A percentile compares a stretch with the other conserved stretches of the same genome.
Conservation (phyloP, 2,329 filamentous ascomycete genomes). For the Phialemoniopsis sp. region DNA sequence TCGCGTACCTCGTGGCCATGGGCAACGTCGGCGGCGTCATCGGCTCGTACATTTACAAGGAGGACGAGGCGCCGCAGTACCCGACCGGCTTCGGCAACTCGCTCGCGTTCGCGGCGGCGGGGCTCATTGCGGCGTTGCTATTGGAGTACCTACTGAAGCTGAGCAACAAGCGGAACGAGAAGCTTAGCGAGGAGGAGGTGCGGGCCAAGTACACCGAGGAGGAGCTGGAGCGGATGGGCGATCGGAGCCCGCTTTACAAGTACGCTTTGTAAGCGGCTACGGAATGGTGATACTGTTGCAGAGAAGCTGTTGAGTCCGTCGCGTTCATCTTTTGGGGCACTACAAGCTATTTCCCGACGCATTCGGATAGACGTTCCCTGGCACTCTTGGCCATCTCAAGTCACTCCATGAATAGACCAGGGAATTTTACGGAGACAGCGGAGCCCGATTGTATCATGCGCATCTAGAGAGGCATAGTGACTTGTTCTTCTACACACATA, state of each 20-base stretch:
- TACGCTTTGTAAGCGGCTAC: conserved; percentile 15
- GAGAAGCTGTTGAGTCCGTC: no score
- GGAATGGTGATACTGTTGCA: no score
- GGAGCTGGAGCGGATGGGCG: conserved; percentile 24
- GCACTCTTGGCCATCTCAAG: no score
- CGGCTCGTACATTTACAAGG: conserved; percentile 28
- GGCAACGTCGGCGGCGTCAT: conserved; percentile 49
- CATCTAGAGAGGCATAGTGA: no score
- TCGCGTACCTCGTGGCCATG: conserved; percentile 60
- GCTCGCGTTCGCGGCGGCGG: neutral
- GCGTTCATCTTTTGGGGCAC: no score
- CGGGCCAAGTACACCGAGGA: conserved; percentile 19
- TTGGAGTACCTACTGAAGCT: conserved; percentile 14
- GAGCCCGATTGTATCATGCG: no score
- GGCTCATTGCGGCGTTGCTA: conserved; percentile 3
- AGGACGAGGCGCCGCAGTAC: conserved; percentile 25
- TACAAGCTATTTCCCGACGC: no score
- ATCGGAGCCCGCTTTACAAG: conserved; percentile 22
- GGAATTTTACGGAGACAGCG: no score
- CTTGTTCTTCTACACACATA: no score
- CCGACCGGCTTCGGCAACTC: conserved; percentile 20
- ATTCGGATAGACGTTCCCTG: no score
- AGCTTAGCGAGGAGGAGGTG: conserved; percentile 17
- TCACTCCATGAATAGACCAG: no score
- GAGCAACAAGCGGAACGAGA: conserved; percentile 18